Base-by-base conservation (phyloP, 768 basidiomycete species). In the Calocybe indica region DNA sequence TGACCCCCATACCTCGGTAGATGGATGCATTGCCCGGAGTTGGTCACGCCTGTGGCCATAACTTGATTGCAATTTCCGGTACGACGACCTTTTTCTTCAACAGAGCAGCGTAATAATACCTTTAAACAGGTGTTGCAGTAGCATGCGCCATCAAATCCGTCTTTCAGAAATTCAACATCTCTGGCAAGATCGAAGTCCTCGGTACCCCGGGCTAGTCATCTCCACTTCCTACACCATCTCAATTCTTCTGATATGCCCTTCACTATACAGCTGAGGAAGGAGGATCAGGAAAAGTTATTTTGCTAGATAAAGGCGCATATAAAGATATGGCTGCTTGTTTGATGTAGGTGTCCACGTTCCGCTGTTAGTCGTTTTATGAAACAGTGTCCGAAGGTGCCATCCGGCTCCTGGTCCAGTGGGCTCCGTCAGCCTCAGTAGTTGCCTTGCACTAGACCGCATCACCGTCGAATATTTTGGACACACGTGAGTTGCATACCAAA, bases 1-100 rank as follows among this genome's bases (percentile, higher is more conserved):
- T 22, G 22, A 22, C 22, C 2, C 22, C 22, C 22, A 22, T 22
- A 22, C 4, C 22, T 22, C 37, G 35, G 3, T 50, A 78, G 76
- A 82, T 83, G 81, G 81, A 83, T 47, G 83, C 83, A 1, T 66
- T 85, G 30, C 67, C 68, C 47, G 72, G 76, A 0, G 70, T 83
- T 35, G 80, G 85, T 0, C 85, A 87, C 52, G 85, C 83, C 1
- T 91, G 88, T 56, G 88, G 88, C 2, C 88, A 92, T 58, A 91
- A 91, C 55, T 68, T 92, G 41, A 91, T 92, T 44, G 88, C 84
- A 1, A 85, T 90, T 15, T 66, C 71, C n/a, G 71, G 71, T 65
- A 51, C 13, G 55, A 37, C 10, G 6, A 28, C 39, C n/a, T 32
- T 15, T n/a, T 45, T 22, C 13, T 48, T 13, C 36, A 34, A 40